Percentiles rank a stretch among this genome's conserved stretches.
Evolutionary conservation across 2,329 filamentous ascomycete genomes (phyloP).

Genomic region (Leptoxyphium fumago): DNA sequence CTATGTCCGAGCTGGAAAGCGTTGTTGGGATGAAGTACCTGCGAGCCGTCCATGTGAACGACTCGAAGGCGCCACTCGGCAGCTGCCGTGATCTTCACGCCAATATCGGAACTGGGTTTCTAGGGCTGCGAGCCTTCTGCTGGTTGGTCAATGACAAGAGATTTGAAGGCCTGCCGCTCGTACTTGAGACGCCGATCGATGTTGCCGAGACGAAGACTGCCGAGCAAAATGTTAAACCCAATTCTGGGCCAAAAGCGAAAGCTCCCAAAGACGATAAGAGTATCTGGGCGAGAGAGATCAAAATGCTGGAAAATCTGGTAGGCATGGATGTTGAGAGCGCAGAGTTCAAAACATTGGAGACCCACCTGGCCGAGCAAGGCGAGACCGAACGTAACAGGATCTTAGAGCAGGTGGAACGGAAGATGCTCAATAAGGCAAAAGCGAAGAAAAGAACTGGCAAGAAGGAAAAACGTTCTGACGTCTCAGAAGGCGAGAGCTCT

Average conservation of each 20-base stretch:
- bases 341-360: slow-evolving; percentile 54
- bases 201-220: slow-evolving; percentile 36
- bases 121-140: slow-evolving; percentile 82
- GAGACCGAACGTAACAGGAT: slow-evolving; percentile 57
- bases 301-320: slow-evolving; percentile 76
- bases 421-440: slow-evolving; percentile 38
- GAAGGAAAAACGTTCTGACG: slow-evolving; percentile 18
- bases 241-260: slow-evolving; percentile 47
- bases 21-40: slow-evolving; percentile 68
- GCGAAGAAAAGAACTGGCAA: slow-evolving; percentile 24
- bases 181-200: slow-evolving; percentile 92
- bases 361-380: slow-evolving; percentile 52
- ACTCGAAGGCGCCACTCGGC: slow-evolving; percentile 77
- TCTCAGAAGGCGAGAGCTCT: slow-evolving; percentile 11
- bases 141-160: slow-evolving; percentile 70
- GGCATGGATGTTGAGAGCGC: slow-evolving; percentile 65
- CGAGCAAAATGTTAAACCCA: slow-evolving; percentile 23
- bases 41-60: slow-evolving; percentile 79
- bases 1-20: slow-evolving; percentile 61
- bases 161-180: slow-evolving; percentile 71
- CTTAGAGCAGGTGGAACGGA: slow-evolving; percentile 65
- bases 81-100: slow-evolving; percentile 83
- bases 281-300: slow-evolving; percentile 89
- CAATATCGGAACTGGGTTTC: slow-evolving; percentile 89
- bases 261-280: slow-evolving; percentile 52